Percentiles rank a stretch among this genome's conserved stretches.
Evolutionary conservation across 192 early-diverging fungal genomes (phyloP).

Genomic region (Coemansia sp.): DNA sequence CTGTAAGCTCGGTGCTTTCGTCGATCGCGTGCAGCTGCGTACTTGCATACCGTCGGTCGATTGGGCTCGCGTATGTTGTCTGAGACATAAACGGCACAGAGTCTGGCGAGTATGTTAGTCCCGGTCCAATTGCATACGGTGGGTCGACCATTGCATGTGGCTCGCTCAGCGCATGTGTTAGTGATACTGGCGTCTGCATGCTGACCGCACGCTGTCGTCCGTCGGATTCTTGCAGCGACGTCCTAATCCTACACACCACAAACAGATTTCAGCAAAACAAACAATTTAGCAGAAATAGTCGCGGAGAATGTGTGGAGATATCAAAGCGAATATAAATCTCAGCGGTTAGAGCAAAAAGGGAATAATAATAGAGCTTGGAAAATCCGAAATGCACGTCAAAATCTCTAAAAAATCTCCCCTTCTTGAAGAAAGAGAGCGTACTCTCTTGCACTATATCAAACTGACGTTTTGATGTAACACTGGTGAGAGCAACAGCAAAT

Average conservation of each 20-base stretch:
- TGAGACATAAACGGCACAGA: neutral
- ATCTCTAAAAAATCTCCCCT: neutral
- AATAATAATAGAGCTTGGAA: neutral
- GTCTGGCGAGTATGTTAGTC: neutral
- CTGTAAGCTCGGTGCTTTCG: conserved; percentile 20
- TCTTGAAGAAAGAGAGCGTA: neutral
- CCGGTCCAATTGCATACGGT: neutral
- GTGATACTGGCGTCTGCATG: neutral
- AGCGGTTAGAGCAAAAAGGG: too few relatives aligned
- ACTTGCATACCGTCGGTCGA: neutral
- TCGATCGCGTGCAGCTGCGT: conserved; percentile 28
- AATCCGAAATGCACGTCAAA: neutral
- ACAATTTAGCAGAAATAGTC: too few relatives aligned
- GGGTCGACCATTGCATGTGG: neutral
- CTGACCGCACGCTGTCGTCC: conserved; percentile 5
- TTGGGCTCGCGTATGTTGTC: neutral
- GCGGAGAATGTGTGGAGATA: too few relatives aligned
- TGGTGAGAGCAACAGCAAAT: neutral
- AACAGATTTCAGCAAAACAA: neutral
- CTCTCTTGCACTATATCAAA: neutral
- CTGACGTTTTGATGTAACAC: neutral
- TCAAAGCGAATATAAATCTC: too few relatives aligned
- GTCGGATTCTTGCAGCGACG: conserved; percentile 20
- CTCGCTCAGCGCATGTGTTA: conserved; percentile 1
- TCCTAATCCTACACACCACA: conserved; percentile 16